Percentiles rank a stretch among this genome's conserved stretches.
Conservation (phyloP, 208 protist species). For the Trichomonas gallinae region DNA sequence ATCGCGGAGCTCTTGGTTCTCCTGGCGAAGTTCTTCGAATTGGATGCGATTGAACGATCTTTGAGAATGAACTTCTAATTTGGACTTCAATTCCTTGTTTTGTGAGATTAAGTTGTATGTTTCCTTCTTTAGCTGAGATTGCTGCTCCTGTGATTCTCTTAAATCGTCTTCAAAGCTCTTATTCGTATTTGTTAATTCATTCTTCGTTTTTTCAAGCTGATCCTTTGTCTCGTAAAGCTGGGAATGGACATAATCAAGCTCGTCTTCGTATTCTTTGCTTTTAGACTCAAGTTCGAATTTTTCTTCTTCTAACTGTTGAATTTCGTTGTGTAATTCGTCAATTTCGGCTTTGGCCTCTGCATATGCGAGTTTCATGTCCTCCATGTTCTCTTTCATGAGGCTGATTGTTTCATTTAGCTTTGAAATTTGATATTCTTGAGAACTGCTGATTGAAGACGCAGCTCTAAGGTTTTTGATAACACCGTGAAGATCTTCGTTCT, state of each 20-base stretch:
- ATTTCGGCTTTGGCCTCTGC: background rate
- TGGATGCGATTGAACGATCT: background rate
- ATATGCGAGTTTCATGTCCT: background rate
- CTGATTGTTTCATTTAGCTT: background rate
- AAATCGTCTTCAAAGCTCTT: too few relatives aligned
- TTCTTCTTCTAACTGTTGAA: background rate
- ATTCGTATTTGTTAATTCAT: too few relatives aligned
- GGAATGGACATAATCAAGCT: background rate
- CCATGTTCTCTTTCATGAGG: background rate
- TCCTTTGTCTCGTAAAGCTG: background rate
- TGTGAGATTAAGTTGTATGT: background rate
- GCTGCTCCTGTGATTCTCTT: background rate
- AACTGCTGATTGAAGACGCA: background rate
- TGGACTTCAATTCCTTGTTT: background rate
- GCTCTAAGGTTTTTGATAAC: background rate
- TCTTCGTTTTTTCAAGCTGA: background rate
- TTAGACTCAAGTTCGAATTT: background rate
- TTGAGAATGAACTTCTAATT: background rate
- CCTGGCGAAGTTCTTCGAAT: background rate
- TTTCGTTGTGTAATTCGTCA: background rate
- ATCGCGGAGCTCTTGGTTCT: background rate
- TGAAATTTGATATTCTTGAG: background rate
- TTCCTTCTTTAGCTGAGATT: background rate
- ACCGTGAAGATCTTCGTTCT: background rate
- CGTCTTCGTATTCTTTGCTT: background rate